Conservation (phyloP, 1,284 basidiomycete species). For the Amylostereum chailletii region DNA sequence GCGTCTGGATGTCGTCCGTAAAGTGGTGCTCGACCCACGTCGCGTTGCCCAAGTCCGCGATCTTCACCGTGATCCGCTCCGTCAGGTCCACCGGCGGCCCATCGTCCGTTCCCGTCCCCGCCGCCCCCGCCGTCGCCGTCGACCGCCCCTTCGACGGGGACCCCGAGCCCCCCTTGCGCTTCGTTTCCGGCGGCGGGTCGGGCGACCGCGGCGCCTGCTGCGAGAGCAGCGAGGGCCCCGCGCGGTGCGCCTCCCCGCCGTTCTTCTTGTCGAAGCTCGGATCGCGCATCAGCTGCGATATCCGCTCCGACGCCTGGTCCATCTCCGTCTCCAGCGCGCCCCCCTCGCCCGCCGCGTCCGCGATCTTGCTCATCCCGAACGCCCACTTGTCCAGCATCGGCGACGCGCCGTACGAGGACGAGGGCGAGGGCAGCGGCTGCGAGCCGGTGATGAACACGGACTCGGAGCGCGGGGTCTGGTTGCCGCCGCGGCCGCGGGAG, state of each 20-base stretch:
- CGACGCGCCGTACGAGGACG: constrained; percentile 62
- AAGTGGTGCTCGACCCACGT: constrained; percentile 91
- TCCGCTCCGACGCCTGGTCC: constrained; percentile 46
- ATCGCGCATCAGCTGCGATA: constrained; percentile 61
- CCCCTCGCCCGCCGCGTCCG: constrained; percentile 12
- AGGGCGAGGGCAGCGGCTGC: constrained; percentile 82
- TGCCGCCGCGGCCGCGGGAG: constrained; percentile 90
- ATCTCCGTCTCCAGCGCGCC: constrained; percentile 17
- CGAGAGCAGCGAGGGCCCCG: constrained; percentile 75
- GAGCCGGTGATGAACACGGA: constrained; percentile 89
- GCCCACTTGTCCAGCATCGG: constrained; percentile 88
- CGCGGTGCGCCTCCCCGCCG: constrained; percentile 26
- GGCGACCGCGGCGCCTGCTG: constrained; percentile 58
- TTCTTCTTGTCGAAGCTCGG: constrained; percentile 46
- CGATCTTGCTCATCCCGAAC: constrained; percentile 84
- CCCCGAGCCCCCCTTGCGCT: not conserved
- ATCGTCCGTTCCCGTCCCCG: constrained; percentile 18
- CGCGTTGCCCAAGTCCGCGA: constrained; percentile 93
- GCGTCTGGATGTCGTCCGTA: constrained; percentile 93
- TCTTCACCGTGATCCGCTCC: constrained; percentile 96
- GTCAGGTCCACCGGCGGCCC: constrained; percentile 19
- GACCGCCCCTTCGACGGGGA: constrained; percentile 8
- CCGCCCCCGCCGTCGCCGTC: constrained; percentile 22
- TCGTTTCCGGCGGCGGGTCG: constrained; percentile 17
- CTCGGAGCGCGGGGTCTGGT: constrained; percentile 91